These are phyloP conservation scores for Solanum tarijense DNA, from an alignment of 257 asterid genomes.

Conservation along the genomic window DNA sequence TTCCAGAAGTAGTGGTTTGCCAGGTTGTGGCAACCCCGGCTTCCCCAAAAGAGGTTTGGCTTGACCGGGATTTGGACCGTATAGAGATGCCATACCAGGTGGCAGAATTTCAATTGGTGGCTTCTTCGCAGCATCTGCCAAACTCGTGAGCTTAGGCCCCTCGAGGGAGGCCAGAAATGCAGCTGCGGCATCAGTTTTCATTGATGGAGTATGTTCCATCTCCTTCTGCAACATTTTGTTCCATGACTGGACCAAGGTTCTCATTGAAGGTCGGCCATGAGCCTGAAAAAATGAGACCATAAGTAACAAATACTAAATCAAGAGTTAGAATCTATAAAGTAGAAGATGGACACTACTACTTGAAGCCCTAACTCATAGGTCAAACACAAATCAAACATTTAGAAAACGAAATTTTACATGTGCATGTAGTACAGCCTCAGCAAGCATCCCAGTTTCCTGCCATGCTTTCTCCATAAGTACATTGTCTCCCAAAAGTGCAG, in stretches of 20 bases:
- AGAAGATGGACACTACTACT: background rate
- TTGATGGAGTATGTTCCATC: conserved; percentile 60
- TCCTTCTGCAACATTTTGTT: conserved; percentile 80
- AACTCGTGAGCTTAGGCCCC: conserved; percentile 85
- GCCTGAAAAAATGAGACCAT: conserved; percentile 40
- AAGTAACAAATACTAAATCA: background rate
- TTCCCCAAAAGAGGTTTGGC: conserved; percentile 44
- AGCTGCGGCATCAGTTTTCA: conserved; percentile 86
- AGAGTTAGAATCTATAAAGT: background rate
- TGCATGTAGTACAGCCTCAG: conserved; percentile 96
- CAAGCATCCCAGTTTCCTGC: conserved; percentile 98
- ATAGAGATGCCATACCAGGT: conserved; percentile 91
- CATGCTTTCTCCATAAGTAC: conserved; percentile 95
- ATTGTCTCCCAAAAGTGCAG: conserved; percentile 93
- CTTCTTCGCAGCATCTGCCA: conserved; percentile 89
- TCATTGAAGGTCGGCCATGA: conserved; percentile 82
- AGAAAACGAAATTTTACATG: conserved; percentile 31
- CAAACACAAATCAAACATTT: background rate
- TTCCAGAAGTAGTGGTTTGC: conserved; percentile 59
- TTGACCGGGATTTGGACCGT: conserved; percentile 85
- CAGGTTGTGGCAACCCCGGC: conserved; percentile 26
- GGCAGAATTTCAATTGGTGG: conserved; percentile 94
- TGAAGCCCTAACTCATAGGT: background rate
- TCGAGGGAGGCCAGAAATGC: conserved; percentile 95
- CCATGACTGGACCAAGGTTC: conserved; percentile 92